phyloP scores from a whole-genome alignment of 345 rosid genomes.

The thale cress (Arabidopsis thaliana) region TAIR10.1 NC_003075.7:1154501-1155000 shows the following conservation, averaged over 20 bases:
- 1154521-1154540: slow-evolving; percentile 49
- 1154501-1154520: slow-evolving; percentile 30
- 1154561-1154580: slow-evolving; percentile 48
- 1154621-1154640: slow-evolving; percentile 19
- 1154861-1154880: slow-evolving; percentile 1
- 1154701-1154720: slow-evolving; percentile 20
- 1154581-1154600: slow-evolving; percentile 49
- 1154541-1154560: slow-evolving; percentile 64
- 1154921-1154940: slow-evolving; percentile 26
- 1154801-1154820: slow-evolving; percentile 2
- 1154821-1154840: background rate
- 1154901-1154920: background rate
- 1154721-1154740: slow-evolving; percentile 4
- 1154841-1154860: slow-evolving; percentile 14
- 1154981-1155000: slow-evolving; percentile 53
- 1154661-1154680: background rate
- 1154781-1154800: slow-evolving; percentile 14
- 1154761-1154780: slow-evolving; percentile 15
- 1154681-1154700: slow-evolving; percentile 1
- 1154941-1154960: slow-evolving; percentile 48
- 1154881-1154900: background rate
- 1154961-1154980: slow-evolving; percentile 49
- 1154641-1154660: background rate
- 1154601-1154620: slow-evolving; percentile 49
- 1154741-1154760: background rate